Conservation (phyloP, 179 eudicot genomes). For the Beta macrorhiza region DNA sequence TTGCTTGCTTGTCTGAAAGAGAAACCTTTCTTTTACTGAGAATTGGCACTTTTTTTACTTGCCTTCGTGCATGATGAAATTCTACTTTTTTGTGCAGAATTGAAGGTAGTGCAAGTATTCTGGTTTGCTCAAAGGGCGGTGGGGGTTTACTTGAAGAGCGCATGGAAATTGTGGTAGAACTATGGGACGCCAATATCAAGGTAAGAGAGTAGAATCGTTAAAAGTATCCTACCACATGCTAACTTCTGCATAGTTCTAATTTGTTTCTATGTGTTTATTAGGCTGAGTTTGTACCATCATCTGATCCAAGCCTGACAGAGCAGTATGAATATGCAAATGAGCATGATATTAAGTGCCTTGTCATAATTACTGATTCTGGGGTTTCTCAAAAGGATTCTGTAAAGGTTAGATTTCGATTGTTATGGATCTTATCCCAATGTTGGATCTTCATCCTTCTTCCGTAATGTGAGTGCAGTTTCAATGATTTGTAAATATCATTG, state of each 20-base stretch:
- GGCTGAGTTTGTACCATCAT: conserved; percentile 79
- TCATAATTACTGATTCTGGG: conserved; percentile 72
- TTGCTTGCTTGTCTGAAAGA: neutral
- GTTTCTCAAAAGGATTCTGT: conserved; percentile 72
- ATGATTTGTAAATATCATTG: neutral
- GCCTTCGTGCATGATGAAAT: neutral
- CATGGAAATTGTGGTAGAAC: conserved; percentile 82
- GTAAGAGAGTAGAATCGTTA: conserved; percentile 34
- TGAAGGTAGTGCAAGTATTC: conserved; percentile 48
- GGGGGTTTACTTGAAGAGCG: conserved; percentile 90
- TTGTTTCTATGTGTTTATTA: conserved; percentile 25
- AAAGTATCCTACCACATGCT: neutral
- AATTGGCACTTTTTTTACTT: neutral
- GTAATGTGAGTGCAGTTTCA: neutral
- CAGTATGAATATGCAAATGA: conserved; percentile 98
- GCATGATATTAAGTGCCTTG: conserved; percentile 85
- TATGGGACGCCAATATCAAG: conserved; percentile 85
- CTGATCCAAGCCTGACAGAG: conserved; percentile 94
- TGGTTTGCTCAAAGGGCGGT: conserved; percentile 93
- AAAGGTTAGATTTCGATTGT: conserved; percentile 47
- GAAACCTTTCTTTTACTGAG: neutral
- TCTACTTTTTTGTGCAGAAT: conserved; percentile 38
- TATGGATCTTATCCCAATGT: no score
- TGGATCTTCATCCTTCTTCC: neutral
- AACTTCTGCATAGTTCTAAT: neutral